Conservation (phyloP, 208 protist species). For the Phytomonas sp. region DNA sequence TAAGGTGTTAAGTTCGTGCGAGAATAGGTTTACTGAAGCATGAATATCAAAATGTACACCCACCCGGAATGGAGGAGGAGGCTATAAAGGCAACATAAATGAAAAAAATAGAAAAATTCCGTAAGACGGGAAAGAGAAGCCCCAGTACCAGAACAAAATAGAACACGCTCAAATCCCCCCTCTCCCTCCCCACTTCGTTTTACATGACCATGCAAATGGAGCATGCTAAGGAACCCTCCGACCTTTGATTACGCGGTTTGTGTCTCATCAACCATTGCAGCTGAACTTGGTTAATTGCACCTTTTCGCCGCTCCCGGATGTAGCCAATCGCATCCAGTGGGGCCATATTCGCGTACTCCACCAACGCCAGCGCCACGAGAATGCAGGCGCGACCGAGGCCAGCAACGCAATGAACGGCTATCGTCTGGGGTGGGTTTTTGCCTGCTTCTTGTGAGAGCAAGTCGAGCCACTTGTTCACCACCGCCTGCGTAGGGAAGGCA, state of each 20-base stretch:
- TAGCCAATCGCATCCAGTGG: conserved; percentile 77
- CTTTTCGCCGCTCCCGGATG: conserved; percentile 74
- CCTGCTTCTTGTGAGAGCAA: conserved; percentile 63
- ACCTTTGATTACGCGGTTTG: conserved; percentile 33
- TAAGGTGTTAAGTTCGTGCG: too few relatives aligned
- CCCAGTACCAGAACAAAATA: too few relatives aligned
- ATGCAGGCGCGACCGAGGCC: conserved; percentile 89
- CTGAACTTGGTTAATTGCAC: conserved; percentile 88
- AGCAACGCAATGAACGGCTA: conserved; percentile 90
- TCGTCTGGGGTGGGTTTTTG: conserved; percentile 20
- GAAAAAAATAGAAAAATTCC: conserved; percentile 7
- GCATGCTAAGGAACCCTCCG: conserved; percentile 2
- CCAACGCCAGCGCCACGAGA: conserved; percentile 87
- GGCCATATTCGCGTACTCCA: conserved; percentile 69
- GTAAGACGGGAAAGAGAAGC: too few relatives aligned
- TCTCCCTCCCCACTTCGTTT: too few relatives aligned
- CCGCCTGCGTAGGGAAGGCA: conserved; percentile 64
- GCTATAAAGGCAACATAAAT: conserved; percentile 10
- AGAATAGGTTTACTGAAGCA: not conserved
- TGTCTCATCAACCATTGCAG: conserved; percentile 87
- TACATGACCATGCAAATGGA: conserved; percentile 65
- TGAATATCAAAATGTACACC: conserved; percentile 12
- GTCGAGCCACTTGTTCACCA: conserved; percentile 74
- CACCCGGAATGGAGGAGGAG: not conserved
- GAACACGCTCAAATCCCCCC: too few relatives aligned